Percentiles rank a stretch among this genome's conserved stretches.
phyloP scores from a whole-genome alignment of 352 stramenopile species.

The Globisporangium carolinianum region DNA sequence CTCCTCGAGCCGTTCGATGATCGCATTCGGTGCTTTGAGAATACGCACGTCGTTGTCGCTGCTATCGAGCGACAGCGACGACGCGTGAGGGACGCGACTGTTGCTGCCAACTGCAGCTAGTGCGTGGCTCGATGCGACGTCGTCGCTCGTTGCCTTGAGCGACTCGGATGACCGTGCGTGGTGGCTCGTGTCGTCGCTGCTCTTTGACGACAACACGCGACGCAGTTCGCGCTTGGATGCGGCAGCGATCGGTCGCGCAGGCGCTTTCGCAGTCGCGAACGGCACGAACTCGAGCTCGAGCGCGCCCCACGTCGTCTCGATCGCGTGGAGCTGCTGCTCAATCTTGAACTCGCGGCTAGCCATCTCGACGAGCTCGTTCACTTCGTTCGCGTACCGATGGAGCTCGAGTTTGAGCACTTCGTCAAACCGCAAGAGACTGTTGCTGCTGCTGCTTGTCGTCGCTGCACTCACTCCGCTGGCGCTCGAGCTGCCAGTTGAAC shows the following conservation, averaged over 20 bases:
- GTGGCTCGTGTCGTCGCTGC: neutral
- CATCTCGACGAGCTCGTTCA: constrained; percentile 93
- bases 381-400: constrained; percentile 89
- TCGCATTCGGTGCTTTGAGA: constrained; percentile 85
- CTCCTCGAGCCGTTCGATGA: constrained; percentile 92
- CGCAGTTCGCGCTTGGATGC: neutral
- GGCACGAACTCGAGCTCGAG: constrained; percentile 90
- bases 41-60: constrained; percentile 81
- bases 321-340: constrained; percentile 92
- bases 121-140: too few relatives aligned
- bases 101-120: neutral
- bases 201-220: neutral
- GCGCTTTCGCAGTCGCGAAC: constrained; percentile 62
- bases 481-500: neutral
- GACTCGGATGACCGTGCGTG: neutral
- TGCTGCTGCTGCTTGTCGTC: neutral
- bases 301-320: constrained; percentile 87
- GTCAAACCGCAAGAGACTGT: constrained; percentile 63
- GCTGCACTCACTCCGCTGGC: too few relatives aligned
- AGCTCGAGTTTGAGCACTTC: constrained; percentile 92
- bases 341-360: constrained; percentile 96
- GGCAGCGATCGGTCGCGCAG: too few relatives aligned
- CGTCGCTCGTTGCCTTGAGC: neutral
- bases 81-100: neutral
- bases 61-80: neutral